A percentile compares a stretch with the other conserved stretches of the same genome.
Conservation (phyloP, 1,139 yeast genomes). For the Diutina neorugosa region DNA sequence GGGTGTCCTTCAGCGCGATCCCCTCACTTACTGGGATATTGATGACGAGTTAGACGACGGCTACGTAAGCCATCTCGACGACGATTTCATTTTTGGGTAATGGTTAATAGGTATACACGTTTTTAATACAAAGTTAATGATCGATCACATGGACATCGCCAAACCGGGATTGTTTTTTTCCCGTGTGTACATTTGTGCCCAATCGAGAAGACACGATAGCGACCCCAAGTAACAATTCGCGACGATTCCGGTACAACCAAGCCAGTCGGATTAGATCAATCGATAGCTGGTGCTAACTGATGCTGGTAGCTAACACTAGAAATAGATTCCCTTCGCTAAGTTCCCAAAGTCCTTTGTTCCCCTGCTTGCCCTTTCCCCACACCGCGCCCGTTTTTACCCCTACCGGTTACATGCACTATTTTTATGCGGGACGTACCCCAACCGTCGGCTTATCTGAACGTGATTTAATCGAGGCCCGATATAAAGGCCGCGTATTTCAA, state of each 20-base stretch:
- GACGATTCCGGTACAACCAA: neutral
- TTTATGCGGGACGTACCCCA: neutral
- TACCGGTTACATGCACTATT: neutral
- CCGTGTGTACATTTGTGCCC: neutral
- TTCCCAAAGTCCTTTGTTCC: neutral
- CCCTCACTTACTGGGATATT: neutral
- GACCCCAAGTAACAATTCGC: neutral
- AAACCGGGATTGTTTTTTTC: neutral
- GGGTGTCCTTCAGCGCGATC: neutral
- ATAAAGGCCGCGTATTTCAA: neutral
- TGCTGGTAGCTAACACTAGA: neutral
- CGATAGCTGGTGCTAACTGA: too few relatives aligned
- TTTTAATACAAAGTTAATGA: neutral
- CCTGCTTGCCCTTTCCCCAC: neutral
- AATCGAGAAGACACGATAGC: neutral
- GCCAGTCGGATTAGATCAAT: too few relatives aligned
- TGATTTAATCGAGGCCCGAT: neutral
- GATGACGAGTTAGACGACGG: neutral
- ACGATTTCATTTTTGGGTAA: slow-evolving; percentile 2
- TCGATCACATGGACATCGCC: neutral
- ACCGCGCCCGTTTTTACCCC: neutral
- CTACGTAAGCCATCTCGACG: slow-evolving; percentile 2
- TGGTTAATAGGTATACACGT: neutral
- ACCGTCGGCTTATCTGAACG: neutral
- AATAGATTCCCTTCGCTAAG: neutral